These are phyloP conservation scores for Shiraia sp. DNA, from an alignment of 2,329 filamentous ascomycete species.

Conservation along the genomic window DNA sequence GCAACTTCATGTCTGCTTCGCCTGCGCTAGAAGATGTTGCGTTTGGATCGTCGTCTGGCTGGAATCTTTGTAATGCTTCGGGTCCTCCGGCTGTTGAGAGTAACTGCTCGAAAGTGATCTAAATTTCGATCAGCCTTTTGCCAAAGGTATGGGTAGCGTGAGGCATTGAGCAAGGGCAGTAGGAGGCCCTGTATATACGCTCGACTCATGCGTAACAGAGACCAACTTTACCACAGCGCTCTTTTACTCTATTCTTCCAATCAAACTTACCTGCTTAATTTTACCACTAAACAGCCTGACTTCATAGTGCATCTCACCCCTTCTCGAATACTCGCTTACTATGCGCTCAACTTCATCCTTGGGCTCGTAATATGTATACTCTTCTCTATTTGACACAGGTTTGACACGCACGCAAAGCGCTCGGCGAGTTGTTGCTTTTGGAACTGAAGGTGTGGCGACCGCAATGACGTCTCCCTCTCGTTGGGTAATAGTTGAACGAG, in stretches of 20 bases:
- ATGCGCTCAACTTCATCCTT: slow-evolving; percentile 45
- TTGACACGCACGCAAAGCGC: slow-evolving; percentile 29
- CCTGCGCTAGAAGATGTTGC: slow-evolving; percentile 14
- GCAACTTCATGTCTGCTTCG: slow-evolving; percentile 29
- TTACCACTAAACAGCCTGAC: slow-evolving; percentile 48
- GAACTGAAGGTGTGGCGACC: neutral
- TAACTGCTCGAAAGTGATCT: slow-evolving; percentile 54
- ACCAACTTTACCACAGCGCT: neutral
- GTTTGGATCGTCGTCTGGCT: slow-evolving; percentile 25
- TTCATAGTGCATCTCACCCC: slow-evolving; percentile 43
- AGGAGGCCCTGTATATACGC: neutral
- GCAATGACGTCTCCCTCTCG: slow-evolving; percentile 11
- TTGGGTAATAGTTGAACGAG: slow-evolving; percentile 17
- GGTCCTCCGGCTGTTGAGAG: slow-evolving; percentile 52
- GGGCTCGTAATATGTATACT: slow-evolving; percentile 41
- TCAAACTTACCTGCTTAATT: slow-evolving; percentile 47
- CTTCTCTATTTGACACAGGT: slow-evolving; percentile 29
- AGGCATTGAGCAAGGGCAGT: neutral
- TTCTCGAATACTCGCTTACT: slow-evolving; percentile 40
- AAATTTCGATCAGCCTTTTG: slow-evolving; percentile 1
- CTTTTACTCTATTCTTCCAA: slow-evolving; percentile 6
- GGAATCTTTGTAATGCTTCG: slow-evolving; percentile 50
- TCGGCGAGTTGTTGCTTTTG: slow-evolving; percentile 12
- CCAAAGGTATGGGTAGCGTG: neutral
- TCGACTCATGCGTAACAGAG: neutral